Percentiles rank a stretch among this genome's conserved stretches.
These are phyloP conservation scores for Ocimum tenuiflorum DNA, from an alignment of 257 asterid species.

Conservation along the genomic window DNA sequence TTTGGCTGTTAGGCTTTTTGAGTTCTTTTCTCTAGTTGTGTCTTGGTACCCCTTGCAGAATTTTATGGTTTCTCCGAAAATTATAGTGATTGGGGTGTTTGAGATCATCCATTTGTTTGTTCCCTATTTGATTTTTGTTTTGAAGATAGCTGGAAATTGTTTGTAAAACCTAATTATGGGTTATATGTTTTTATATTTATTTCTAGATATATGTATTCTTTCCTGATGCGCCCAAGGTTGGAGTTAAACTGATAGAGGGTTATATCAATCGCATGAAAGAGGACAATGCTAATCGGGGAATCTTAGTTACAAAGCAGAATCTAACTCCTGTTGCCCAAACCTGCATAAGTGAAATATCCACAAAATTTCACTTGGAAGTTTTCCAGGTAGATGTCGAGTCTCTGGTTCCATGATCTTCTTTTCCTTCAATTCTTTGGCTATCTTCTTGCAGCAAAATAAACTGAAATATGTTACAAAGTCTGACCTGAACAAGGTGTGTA, in stretches of 20 bases:
- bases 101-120: background rate
- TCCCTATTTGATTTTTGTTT: no score
- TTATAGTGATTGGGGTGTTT: no score
- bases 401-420: background rate
- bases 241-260: constrained; percentile 44
- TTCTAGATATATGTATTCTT: constrained; percentile 76
- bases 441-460: background rate
- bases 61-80: no score
- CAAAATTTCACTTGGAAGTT: constrained; percentile 54
- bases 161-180: no score
- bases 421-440: background rate
- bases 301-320: constrained; percentile 51
- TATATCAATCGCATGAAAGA: constrained; percentile 46
- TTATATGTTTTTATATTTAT: background rate
- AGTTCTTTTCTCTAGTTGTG: no score
- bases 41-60: no score
- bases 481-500: no score
- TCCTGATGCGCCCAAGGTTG: constrained; percentile 57
- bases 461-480: background rate
- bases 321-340: constrained; percentile 48
- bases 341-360: constrained; percentile 41
- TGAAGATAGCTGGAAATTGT: no score
- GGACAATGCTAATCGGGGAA: constrained; percentile 48
- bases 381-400: constrained; percentile 43
- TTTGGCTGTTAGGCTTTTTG: no score